Base-by-base conservation (phyloP, 2,329 filamentous ascomycete genomes). In the Claviceps humidiphila region DNA sequence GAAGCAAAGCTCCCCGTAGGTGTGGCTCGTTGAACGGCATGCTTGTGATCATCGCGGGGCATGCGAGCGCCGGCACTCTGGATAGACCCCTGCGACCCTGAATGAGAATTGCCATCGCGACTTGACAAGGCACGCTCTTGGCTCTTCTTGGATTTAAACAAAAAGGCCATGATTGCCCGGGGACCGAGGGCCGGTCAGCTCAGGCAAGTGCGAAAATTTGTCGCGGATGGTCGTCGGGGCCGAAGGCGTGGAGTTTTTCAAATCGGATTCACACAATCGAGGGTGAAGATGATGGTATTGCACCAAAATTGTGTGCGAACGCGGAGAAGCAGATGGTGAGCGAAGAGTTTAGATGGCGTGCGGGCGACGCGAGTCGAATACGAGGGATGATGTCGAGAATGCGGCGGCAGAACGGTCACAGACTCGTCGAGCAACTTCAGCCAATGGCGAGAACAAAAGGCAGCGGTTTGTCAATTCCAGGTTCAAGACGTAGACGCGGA, bases 111-210 rank as follows among this genome's bases (percentile, higher is more conserved):
- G 50, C 73, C 76, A 62, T 81, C 78, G 63, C 78, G 76, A 64
- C 72, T 77, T 51, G 73, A 70, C 58, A 77, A 65, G 53, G 71
- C 71, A 64, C 81, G 78, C 61, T 84, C 81, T 67, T 85, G 82
- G 64, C 80, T 77, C 70, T 87, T 89, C 71, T 89, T 89, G 53
- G 83, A 87, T 68, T 88, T 88, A 74, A 89, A 89, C 56, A 89
- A 76, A 68, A 89, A 89, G 59, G 85, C 82, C 85, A 89, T 89
- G 68, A 68, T 74, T 67, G 63, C 61, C 69, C 63, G 66, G 61
- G 62, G 64, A 63, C 67, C 55, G 66, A 67, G 64, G 61, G 61
- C 64, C 64, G 66, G 66, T 60, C 51, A 47, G 49, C 43, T 53
- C 45, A 46, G 45, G 26, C n/a, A 4, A 14, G 17, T 30, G 45